phyloP scores from a whole-genome alignment of 305 asterid species.

The Fraxinus sp. region DNA sequence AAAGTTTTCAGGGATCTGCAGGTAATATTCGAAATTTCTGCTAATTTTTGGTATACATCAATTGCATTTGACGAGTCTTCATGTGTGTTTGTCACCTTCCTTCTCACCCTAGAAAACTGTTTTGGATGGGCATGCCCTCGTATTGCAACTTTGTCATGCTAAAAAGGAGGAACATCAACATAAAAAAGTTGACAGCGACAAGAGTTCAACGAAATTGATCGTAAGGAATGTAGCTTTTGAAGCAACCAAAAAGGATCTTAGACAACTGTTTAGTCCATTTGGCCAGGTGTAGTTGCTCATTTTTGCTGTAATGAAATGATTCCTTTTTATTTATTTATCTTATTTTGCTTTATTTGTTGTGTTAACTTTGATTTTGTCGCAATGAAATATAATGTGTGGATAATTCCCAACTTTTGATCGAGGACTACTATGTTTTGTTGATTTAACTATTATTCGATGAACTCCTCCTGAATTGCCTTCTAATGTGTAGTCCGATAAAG shows the following conservation, averaged over 20 bases:
- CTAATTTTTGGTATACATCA: not conserved
- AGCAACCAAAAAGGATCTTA: slow-evolving; percentile 88
- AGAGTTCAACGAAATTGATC: slow-evolving; percentile 80
- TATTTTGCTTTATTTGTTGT: not conserved
- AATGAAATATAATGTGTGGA: too few relatives aligned
- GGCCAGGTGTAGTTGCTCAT: slow-evolving; percentile 66
- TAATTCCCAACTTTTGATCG: too few relatives aligned
- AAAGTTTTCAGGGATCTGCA: slow-evolving; percentile 72
- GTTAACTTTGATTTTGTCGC: not conserved
- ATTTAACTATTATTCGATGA: too few relatives aligned
- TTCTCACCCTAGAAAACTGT: slow-evolving; percentile 57
- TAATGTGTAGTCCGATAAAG: too few relatives aligned
- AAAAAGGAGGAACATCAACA: slow-evolving; percentile 54
- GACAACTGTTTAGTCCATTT: slow-evolving; percentile 74
- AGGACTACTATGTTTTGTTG: not conserved
- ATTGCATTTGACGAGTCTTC: not conserved
- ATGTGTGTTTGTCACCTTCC: slow-evolving; percentile 13
- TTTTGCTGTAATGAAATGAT: not conserved
- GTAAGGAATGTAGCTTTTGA: slow-evolving; percentile 88
- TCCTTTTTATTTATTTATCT: not conserved
- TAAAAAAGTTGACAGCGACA: slow-evolving; percentile 49
- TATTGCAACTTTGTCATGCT: slow-evolving; percentile 72
- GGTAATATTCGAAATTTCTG: slow-evolving; percentile 33
- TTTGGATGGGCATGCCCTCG: slow-evolving; percentile 91
- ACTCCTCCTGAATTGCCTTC: too few relatives aligned